Base-by-base conservation (phyloP, 495 filamentous ascomycete species). In the Podospora sp. region DNA sequence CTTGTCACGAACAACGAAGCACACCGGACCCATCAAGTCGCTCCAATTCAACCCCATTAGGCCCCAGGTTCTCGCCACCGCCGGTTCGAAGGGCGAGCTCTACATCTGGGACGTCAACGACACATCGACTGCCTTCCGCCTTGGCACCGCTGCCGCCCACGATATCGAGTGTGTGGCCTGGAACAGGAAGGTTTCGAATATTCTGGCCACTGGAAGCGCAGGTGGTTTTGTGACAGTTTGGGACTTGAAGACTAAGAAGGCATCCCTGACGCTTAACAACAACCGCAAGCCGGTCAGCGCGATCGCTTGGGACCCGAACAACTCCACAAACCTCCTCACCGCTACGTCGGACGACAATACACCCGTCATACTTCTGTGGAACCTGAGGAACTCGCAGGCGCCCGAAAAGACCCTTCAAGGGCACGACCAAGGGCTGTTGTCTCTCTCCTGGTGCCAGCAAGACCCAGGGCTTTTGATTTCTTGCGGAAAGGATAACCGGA, bases 111-210 rank as follows among this genome's bases (percentile, higher is more conserved):
- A 99, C 75, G 81, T 98, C 62, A 92, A 94, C 79, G 92, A 98
- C 76, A 85, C 91, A 68, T 85, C 85, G 59, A 96, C 90, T 73
- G 91, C 96, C 14, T 95, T 93, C 80, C 88, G 93, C 65, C 84
- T 98, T 50, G 95, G 96, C 57, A 94, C 89, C 65, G 86, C 91
- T 53, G 92, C 92, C 16, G 93, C 93, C 91, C 94, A 98, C 74
- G 96, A 98, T 72, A 90, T 97, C 68, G 93, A 97, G 68, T 93
- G 92, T 66, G 81, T 98, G 72, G 94, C 97, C 70, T 99, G 95
- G 95, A 99, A 99, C 81, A 93, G 93, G 72, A 98, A 97, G 82
- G 94, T 97, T 49, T 84, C 94, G 22, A 94, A 99, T 77, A 99
- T 99, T 73, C 79, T 98, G 67, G 96, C 93, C 27, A 97, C 95